Percentiles rank a stretch among this genome's conserved stretches.
Conservation (phyloP, 2,329 filamentous ascomycete species). For the Penicillium glabrum region DNA sequence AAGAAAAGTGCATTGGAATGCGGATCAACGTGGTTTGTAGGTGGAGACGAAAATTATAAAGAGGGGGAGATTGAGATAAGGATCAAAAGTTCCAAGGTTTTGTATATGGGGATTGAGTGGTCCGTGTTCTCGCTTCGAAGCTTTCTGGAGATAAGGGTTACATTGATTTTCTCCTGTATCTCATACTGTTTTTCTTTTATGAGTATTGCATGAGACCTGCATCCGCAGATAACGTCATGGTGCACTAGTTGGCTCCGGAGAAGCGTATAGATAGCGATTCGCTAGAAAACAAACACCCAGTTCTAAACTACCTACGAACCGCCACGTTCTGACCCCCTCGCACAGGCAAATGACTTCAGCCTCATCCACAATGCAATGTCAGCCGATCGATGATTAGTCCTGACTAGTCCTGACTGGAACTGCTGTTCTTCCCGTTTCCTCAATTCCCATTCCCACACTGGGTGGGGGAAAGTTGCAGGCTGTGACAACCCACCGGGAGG, state of each 20-base stretch:
- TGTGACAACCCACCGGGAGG: constrained; percentile 1
- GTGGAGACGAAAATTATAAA: constrained; percentile 2
- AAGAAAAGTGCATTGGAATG: constrained; percentile 10
- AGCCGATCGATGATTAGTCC: neutral
- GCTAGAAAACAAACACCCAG: neutral
- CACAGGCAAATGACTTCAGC: constrained; percentile 2
- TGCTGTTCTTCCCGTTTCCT: neutral
- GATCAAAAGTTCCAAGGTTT: neutral
- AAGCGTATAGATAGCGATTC: neutral
- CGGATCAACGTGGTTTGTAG: constrained; percentile 12
- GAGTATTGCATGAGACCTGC: neutral
- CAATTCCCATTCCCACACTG: neutral
- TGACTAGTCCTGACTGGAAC: neutral
- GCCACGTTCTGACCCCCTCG: neutral
- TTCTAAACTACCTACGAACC: constrained; percentile 4
- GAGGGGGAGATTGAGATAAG: constrained; percentile 3
- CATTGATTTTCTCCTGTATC: too few relatives aligned
- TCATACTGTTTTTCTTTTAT: neutral
- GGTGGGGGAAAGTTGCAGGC: constrained; percentile 2
- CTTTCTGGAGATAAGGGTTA: neutral
- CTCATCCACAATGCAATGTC: constrained; percentile 7
- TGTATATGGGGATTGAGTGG: neutral
- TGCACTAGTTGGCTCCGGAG: neutral
- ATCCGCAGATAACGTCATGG: neutral
- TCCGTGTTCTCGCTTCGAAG: neutral